Conservation (phyloP, 202 grass and related monocot genomes). For the Tripidium arundinaceum region DNA sequence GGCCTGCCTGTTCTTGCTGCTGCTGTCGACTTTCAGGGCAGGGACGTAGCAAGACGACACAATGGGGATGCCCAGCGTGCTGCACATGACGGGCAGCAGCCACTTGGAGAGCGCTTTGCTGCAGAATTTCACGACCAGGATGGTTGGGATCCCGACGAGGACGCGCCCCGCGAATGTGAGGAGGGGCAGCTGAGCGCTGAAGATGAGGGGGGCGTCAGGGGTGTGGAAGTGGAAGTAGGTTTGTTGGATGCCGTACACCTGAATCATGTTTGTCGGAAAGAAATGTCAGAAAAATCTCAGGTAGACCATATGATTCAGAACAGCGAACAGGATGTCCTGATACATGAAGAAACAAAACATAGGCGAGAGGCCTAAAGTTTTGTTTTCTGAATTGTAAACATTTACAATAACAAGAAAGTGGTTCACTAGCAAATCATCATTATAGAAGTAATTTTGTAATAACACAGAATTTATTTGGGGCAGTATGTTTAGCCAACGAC, state of each 20-base stretch:
- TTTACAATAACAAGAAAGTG: not conserved
- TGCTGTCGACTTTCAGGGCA: conserved; percentile 41
- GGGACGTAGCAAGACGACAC: conserved; percentile 86
- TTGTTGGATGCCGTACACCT: conserved; percentile 83
- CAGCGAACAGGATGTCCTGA: not conserved
- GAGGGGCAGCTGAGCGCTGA: conserved; percentile 55
- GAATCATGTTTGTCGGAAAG: not conserved
- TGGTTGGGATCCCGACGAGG: conserved; percentile 72
- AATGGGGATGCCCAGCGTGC: conserved; percentile 75
- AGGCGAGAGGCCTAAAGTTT: not conserved
- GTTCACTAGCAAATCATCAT: not conserved
- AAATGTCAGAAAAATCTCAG: not conserved
- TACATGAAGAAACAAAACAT: not conserved
- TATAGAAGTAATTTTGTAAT: not conserved
- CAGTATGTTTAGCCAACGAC: not conserved
- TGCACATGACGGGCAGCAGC: conserved; percentile 88
- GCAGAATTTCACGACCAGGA: conserved; percentile 82
- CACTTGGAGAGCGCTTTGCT: conserved; percentile 92
- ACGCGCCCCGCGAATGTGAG: conserved; percentile 45
- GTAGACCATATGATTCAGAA: not conserved
- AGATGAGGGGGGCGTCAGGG: conserved; percentile 53
- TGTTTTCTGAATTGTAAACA: not conserved
- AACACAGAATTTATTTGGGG: not conserved
- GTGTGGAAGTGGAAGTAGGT: conserved; percentile 77
- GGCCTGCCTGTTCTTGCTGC: conserved; percentile 44